Percentiles rank a stretch among this genome's conserved stretches.
These are phyloP conservation scores for Exophiala viscosa DNA, from an alignment of 2,329 filamentous ascomycete genomes.

Conservation along the genomic window DNA sequence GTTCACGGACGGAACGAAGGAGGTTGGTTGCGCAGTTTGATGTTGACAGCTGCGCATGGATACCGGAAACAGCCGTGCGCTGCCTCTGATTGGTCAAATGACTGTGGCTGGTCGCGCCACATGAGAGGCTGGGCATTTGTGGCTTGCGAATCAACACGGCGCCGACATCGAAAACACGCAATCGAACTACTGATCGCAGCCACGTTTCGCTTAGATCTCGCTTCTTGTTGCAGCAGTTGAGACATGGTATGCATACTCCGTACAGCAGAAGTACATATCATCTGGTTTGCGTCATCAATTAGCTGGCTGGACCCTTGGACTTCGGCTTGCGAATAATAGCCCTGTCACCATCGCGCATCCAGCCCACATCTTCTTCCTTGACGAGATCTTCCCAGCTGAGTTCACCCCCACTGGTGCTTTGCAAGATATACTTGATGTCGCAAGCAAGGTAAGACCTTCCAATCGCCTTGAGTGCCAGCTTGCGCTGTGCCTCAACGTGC, in stretches of 20 bases:
- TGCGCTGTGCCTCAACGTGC: constrained; percentile 68
- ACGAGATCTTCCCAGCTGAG: constrained; percentile 67
- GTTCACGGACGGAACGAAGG: constrained; percentile 4
- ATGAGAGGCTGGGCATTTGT: constrained; percentile 13
- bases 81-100: constrained; percentile 14
- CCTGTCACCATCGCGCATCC: constrained; percentile 69
- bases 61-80: neutral
- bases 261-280: no score
- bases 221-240: no score
- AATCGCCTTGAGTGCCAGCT: constrained; percentile 80
- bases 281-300: neutral
- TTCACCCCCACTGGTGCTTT: constrained; percentile 44
- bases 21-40: constrained; percentile 14
- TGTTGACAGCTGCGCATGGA: neutral
- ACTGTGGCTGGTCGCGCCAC: constrained; percentile 18
- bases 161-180: constrained; percentile 2
- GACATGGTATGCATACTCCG: no score
- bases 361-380: constrained; percentile 70
- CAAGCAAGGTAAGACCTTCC: constrained; percentile 75
- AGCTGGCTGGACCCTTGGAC: constrained; percentile 5
- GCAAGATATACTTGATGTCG: constrained; percentile 67
- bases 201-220: neutral
- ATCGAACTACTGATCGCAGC: neutral
- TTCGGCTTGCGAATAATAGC: constrained; percentile 68
- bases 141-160: neutral